phyloP scores from a whole-genome alignment of 805 yeast species.

The Millerozyma acaciae region DNA sequence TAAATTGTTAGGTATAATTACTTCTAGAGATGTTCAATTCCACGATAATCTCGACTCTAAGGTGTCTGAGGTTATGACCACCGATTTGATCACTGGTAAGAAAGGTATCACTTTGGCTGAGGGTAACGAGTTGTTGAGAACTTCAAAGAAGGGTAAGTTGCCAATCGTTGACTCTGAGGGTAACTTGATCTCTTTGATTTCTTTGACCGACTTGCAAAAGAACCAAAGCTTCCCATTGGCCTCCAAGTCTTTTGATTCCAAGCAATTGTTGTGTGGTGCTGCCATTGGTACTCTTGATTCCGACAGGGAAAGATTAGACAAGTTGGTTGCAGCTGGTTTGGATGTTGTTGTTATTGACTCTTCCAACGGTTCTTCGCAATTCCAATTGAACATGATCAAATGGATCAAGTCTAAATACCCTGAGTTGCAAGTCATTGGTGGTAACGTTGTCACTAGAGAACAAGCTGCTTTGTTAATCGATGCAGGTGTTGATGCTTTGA shows the following conservation, averaged over 20 bases:
- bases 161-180: slow-evolving; percentile 82
- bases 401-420: slow-evolving; percentile 83
- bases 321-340: slow-evolving; percentile 91
- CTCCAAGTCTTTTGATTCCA: slow-evolving; percentile 86
- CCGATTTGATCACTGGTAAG: slow-evolving; percentile 76
- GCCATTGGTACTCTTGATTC: slow-evolving; percentile 92
- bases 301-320: slow-evolving; percentile 78
- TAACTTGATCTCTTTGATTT: slow-evolving; percentile 79
- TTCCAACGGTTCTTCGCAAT: slow-evolving; percentile 94
- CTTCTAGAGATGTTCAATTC: slow-evolving; percentile 97
- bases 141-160: slow-evolving; percentile 95
- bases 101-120: slow-evolving; percentile 76
- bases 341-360: slow-evolving; percentile 96
- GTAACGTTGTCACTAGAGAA: slow-evolving; percentile 98
- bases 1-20: slow-evolving; percentile 89
- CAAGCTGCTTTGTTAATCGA: slow-evolving; percentile 93
- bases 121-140: slow-evolving; percentile 87
- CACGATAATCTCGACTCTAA: slow-evolving; percentile 63
- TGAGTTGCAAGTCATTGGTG: slow-evolving; percentile 85
- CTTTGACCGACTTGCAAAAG: slow-evolving; percentile 96
- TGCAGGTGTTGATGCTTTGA: slow-evolving; percentile 96
- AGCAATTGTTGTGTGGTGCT: slow-evolving; percentile 98
- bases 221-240: slow-evolving; percentile 92
- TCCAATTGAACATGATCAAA: slow-evolving; percentile 90
- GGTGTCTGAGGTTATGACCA: slow-evolving; percentile 85